phyloP scores from a whole-genome alignment of 371 early-diverging fungal genomes.

The Umbelopsis sp. region DNA sequence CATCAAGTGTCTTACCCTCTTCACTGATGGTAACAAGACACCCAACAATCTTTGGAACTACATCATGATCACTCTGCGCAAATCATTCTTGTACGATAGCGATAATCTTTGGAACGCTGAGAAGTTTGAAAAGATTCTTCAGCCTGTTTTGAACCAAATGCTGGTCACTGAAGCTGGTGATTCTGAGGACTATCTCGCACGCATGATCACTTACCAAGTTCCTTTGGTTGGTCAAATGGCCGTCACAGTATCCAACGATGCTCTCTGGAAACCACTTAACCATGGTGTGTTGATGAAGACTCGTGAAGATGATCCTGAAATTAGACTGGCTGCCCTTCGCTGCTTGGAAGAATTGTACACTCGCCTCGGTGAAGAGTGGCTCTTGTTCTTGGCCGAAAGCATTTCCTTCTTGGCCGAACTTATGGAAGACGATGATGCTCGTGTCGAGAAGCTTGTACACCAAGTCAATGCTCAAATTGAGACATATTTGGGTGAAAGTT shows the following conservation, averaged over 20 bases:
- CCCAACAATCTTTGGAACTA: slow-evolving; percentile 63
- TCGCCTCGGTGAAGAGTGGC: slow-evolving; percentile 89
- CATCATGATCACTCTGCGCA: slow-evolving; percentile 63
- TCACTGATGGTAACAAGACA: slow-evolving; percentile 39
- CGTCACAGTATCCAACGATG: slow-evolving; percentile 77
- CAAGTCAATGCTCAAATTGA: slow-evolving; percentile 88
- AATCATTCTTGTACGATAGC: slow-evolving; percentile 74
- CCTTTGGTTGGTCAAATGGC: slow-evolving; percentile 87
- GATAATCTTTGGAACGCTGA: slow-evolving; percentile 76
- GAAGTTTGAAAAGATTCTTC: slow-evolving; percentile 72
- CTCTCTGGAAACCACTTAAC: slow-evolving; percentile 89
- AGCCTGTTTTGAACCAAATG: slow-evolving; percentile 77
- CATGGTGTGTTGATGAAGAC: slow-evolving; percentile 78
- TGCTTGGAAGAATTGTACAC: slow-evolving; percentile 82
- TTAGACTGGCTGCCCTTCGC: slow-evolving; percentile 76
- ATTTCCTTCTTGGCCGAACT: slow-evolving; percentile 95
- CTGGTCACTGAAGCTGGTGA: slow-evolving; percentile 53
- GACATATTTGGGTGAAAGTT: slow-evolving; percentile 84
- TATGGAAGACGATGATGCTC: slow-evolving; percentile 83
- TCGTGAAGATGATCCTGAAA: slow-evolving; percentile 68
- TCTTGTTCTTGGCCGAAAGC: slow-evolving; percentile 91
- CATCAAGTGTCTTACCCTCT: slow-evolving; percentile 60
- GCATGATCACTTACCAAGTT: slow-evolving; percentile 69
- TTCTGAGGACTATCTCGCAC: slow-evolving; percentile 48
- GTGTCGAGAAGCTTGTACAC: slow-evolving; percentile 81